These are phyloP conservation scores for Sugiyamaella marilandica DNA, from an alignment of 805 yeast species.

Conservation along the genomic window DNA sequence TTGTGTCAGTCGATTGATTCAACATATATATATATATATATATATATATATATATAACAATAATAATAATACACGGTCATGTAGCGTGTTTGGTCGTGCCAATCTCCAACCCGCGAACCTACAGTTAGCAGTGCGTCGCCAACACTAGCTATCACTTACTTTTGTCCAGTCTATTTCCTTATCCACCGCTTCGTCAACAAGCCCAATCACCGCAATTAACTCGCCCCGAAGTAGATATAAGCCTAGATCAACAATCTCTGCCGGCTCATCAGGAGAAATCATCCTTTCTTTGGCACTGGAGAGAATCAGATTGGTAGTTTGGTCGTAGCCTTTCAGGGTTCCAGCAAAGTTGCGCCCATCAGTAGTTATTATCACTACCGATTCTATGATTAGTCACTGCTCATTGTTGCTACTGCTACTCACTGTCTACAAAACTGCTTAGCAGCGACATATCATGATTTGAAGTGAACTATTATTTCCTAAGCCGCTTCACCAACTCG, in stretches of 20 bases:
- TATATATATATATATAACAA: neutral
- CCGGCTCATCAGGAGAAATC: slow-evolving; percentile 24
- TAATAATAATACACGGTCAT: slow-evolving; percentile 3
- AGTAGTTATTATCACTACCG: slow-evolving; percentile 31
- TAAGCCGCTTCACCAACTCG: neutral
- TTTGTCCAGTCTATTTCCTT: slow-evolving; percentile 32
- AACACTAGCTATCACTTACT: slow-evolving; percentile 23
- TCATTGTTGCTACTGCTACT: slow-evolving; percentile 2
- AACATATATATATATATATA: neutral
- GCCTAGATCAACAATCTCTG: slow-evolving; percentile 29
- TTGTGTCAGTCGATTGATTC: neutral
- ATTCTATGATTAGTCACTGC: slow-evolving; percentile 12
- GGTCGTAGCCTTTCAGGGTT: slow-evolving; percentile 35
- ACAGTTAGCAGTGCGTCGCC: slow-evolving; percentile 1
- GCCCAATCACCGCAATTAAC: slow-evolving; percentile 32
- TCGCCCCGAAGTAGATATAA: slow-evolving; percentile 35
- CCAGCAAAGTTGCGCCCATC: slow-evolving; percentile 34
- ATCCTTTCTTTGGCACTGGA: slow-evolving; percentile 28
- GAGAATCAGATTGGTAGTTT: slow-evolving; percentile 33
- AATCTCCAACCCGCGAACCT: slow-evolving; percentile 19
- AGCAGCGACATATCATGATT: slow-evolving; percentile 22
- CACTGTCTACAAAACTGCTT: slow-evolving; percentile 23
- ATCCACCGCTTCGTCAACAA: slow-evolving; percentile 31
- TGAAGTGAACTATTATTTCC: neutral
- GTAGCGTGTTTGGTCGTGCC: slow-evolving; percentile 22